phyloP scores from a whole-genome alignment of 768 basidiomycete genomes.

The Coprinopsis cinerea region DNA sequence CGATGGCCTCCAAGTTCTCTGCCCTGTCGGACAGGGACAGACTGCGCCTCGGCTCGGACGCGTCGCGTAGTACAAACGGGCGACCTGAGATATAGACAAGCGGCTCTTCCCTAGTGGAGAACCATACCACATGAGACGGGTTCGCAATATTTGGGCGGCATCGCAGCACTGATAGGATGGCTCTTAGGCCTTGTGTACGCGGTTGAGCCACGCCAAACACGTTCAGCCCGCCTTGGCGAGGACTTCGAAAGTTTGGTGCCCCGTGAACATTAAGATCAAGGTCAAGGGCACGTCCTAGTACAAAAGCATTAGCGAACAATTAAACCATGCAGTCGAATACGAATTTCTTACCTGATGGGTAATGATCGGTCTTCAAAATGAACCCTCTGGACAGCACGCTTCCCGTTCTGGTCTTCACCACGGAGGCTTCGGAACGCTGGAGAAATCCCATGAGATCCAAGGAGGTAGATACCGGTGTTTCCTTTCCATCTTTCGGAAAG shows the following conservation, averaged over 20 bases:
- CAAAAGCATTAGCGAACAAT: neutral
- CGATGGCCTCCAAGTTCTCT: conserved; percentile 92
- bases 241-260: conserved; percentile 91
- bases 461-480: conserved; percentile 20
- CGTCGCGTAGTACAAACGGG: conserved; percentile 89
- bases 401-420: conserved; percentile 79
- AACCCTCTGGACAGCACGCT: conserved; percentile 84
- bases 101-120: conserved; percentile 95
- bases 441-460: conserved; percentile 61
- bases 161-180: conserved; percentile 79
- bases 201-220: conserved; percentile 97
- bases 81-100: conserved; percentile 84
- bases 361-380: conserved; percentile 91
- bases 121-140: conserved; percentile 84
- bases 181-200: conserved; percentile 83
- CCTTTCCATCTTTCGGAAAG: conserved; percentile 13
- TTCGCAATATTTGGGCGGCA: conserved; percentile 60
- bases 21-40: conserved; percentile 86
- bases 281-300: conserved; percentile 76
- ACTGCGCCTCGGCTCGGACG: conserved; percentile 73
- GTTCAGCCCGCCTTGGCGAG: conserved; percentile 72
- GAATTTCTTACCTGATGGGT: conserved; percentile 58
- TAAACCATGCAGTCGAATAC: conserved; percentile 1
- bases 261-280: conserved; percentile 90
- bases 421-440: conserved; percentile 59